Evolutionary conservation across 2,329 filamentous ascomycete species (phyloP).

Genomic region (Xylaria sp.): DNA sequence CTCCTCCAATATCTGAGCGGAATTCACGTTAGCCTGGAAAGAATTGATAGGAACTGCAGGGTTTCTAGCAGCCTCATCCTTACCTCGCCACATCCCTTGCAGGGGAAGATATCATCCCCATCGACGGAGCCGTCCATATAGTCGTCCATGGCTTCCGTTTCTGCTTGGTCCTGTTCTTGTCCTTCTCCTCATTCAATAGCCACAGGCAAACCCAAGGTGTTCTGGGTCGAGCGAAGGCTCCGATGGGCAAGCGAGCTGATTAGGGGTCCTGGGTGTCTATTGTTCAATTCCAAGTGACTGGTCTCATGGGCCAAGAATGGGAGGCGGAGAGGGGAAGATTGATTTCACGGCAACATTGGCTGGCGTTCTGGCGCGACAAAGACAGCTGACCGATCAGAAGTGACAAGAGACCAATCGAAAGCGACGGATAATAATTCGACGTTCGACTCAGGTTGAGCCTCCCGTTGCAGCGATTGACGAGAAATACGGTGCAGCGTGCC

Average conservation of each 20-base stretch:
- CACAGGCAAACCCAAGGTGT: conserved; percentile 20
- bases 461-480: conserved; percentile 7
- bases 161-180: neutral
- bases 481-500: neutral
- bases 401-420: conserved; percentile 17
- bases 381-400: conserved; percentile 1
- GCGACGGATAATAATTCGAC: conserved; percentile 5
- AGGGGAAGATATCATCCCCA: conserved; percentile 84
- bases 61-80: conserved; percentile 41
- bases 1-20: conserved; percentile 87
- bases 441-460: neutral
- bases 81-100: conserved; percentile 94
- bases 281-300: conserved; percentile 14
- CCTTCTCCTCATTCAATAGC: conserved; percentile 21
- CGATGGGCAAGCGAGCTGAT: conserved; percentile 1
- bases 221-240: conserved; percentile 2
- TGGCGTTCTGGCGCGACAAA: conserved; percentile 8
- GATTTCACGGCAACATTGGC: conserved; percentile 37
- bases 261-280: conserved; percentile 4
- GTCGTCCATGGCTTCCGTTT: conserved; percentile 61
- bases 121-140: conserved; percentile 75
- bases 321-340: conserved; percentile 23
- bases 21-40: conserved; percentile 40
- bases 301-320: conserved; percentile 33
- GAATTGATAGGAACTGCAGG: neutral